Base-by-base conservation (phyloP, 2,329 filamentous ascomycete genomes). In the Claviceps digitariae region DNA sequence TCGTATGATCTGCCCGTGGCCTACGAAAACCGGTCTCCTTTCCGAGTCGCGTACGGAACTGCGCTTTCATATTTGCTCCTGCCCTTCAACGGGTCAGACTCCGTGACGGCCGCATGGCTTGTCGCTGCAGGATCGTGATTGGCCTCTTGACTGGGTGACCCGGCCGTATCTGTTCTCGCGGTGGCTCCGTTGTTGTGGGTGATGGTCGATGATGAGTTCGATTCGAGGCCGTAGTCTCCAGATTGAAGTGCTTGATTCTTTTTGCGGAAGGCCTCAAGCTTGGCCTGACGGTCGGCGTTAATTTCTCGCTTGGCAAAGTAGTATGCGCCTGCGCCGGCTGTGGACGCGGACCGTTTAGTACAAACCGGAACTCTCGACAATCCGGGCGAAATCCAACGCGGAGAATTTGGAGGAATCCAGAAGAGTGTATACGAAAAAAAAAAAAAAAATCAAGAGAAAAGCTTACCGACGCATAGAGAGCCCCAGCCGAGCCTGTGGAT, bases 251-350 rank as follows among this genome's bases (percentile, higher is more conserved):
- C 71, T 72, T 78, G 78, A 72, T 78, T 84, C 72, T 85, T 83
- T 61, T 81, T 72, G 53, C 78, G 76, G 55, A 76, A 78, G 56
- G 86, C 82, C 61, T 86, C 79, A 59, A 86, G 80, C 63, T 87
- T 82, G 56, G 81, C 74, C 56, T 80, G 77, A 58, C 91, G 87
- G 70, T 96, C 90, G 61, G 87, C 87, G 67, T 96, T 95, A 78
- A 98, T 95, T 68, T 84, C 84, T 65, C 82, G 79, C 77, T 98
- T 98, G 58, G 93, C 93, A 67, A 96, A 95, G 74, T 87, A 90
- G 76, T 97, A 98, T 63, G 91, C 90, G 58, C 85, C 87, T 59
- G 82, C 93, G 65, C 91, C 93, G 60, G 90, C 89, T 90, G 64
- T 52, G 31, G 34, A n/a, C n/a, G 31, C 9, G 17, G 52, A 40